Conservation (phyloP, 148 eudicot species). For the Cornus florida region DNA sequence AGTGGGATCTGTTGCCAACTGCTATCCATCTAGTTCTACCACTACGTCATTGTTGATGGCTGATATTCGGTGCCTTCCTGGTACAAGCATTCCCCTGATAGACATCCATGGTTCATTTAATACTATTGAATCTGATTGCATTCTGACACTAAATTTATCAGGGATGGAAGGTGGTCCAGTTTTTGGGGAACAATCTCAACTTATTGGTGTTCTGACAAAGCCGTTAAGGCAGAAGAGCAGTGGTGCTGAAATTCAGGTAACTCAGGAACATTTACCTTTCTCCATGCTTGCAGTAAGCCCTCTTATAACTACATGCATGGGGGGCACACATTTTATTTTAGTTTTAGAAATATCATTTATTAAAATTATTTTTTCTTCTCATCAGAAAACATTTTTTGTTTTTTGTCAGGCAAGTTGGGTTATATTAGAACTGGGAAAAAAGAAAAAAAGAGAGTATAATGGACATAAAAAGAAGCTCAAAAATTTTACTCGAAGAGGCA, state of each 20-base stretch:
- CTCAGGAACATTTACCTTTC: neutral
- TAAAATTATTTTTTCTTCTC: neutral
- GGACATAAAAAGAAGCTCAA: too few species aligned
- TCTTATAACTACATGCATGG: neutral
- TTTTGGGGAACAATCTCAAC: slow-evolving; percentile 60
- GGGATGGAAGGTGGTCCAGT: slow-evolving; percentile 98
- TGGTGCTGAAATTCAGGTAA: slow-evolving; percentile 95
- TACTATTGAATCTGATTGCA: slow-evolving; percentile 14
- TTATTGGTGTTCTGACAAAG: slow-evolving; percentile 71
- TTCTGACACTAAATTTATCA: slow-evolving; percentile 25
- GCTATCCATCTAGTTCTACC: slow-evolving; percentile 57
- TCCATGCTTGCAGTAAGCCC: neutral
- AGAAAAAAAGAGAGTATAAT: too few species aligned
- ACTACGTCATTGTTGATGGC: slow-evolving; percentile 76
- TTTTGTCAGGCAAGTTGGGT: too few species aligned
- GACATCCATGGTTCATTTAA: slow-evolving; percentile 2
- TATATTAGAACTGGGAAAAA: too few species aligned
- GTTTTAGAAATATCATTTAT: neutral
- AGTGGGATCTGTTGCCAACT: slow-evolving; percentile 77
- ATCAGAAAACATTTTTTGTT: neutral
- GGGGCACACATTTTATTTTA: neutral
- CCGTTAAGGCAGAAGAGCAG: slow-evolving; percentile 79
- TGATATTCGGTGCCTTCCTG: slow-evolving; percentile 97
- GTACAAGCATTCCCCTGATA: slow-evolving; percentile 34
- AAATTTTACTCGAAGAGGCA: too few species aligned